Evolutionary conservation across 2,329 filamentous ascomycete species (phyloP), one percentile per base, ranked within the genome.

Genomic region (Phaeosphaeria sp.): DNA sequence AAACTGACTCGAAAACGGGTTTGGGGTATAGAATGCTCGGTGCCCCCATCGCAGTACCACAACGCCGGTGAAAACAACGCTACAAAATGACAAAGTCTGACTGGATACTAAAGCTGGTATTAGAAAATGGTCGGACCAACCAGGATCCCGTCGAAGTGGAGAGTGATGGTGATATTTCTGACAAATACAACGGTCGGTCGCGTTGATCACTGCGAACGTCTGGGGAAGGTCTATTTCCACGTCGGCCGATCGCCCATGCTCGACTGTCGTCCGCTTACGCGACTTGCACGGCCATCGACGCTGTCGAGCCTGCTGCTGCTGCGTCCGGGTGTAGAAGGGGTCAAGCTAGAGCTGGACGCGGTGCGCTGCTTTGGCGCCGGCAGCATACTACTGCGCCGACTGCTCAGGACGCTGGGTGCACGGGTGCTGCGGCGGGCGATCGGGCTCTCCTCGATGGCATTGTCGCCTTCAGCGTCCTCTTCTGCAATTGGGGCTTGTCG

Each of bases 371-470:
- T 75, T 6, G 71, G 67, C 18, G 64, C 64, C 22, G 69, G 69
- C 13, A 76, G 63, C 21, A 75, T 58, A 48, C 72, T 74, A 27
- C 49, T 65, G 36, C 73, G 69, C 15, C 73, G 73, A 46, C 60
- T 71, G 43, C 66, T 71, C 62, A 72, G 58, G 4, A 66, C 68
- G 52, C 74, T 77, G 4, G 69, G 53, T 30, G 73, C 68, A 10
- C 72, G 66, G 15, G 65, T 55, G 43, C 65, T 61, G 22, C 69
- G 72, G 36, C 68, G 69, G 13, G 65, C 61, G 13, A 66, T 62
- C 2, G 74, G 74, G 21, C 72, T 75, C 18, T 72, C 72, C 25
- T 75, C 74, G 1, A 56, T 63, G 6, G 60, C 59, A 17, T 59
- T 59, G 55, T 33, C 57, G 15, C 25, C 25, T 27, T 64, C 63